phyloP scores from a whole-genome alignment of 108 stramenopile genomes.

The Fragilariopsis cylindrus region DNA sequence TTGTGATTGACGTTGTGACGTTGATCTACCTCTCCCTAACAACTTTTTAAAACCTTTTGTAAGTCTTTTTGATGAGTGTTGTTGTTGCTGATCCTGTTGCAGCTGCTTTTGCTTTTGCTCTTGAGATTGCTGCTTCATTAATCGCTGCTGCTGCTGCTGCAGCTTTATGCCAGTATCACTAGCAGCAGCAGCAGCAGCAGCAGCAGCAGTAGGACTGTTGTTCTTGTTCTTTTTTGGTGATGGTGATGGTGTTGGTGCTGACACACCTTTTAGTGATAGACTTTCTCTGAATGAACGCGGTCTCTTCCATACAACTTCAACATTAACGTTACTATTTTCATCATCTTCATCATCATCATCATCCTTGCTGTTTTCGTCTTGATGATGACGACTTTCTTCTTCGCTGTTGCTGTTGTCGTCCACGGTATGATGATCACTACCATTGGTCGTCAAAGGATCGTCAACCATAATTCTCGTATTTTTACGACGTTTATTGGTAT shows the following conservation, averaged over 20 bases:
- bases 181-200: neutral
- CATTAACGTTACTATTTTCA: neutral
- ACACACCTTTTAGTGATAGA: neutral
- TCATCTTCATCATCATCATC: neutral
- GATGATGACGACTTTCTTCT: neutral
- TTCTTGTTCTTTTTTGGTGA: neutral
- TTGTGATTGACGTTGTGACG: too few relatives aligned
- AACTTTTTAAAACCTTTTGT: neutral
- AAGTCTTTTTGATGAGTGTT: neutral
- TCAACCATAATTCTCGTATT: neutral
- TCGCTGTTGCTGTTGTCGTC: neutral
- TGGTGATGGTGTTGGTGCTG: neutral
- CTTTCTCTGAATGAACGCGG: neutral
- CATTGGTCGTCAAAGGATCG: neutral
- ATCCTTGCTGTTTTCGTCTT: neutral
- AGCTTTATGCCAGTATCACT: neutral
- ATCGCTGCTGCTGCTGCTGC: neutral
- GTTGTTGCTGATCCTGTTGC: neutral
- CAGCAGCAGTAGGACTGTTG: neutral
- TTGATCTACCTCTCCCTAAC: too few relatives aligned
- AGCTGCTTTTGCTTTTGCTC: neutral
- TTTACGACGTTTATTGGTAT: neutral
- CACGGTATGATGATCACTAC: neutral
- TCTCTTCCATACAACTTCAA: conserved; percentile 11
- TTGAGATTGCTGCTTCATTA: neutral